Percentiles rank a stretch among this genome's conserved stretches.
phyloP scores from a whole-genome alignment of 805 yeast genomes.

The Candida maesae region DNA sequence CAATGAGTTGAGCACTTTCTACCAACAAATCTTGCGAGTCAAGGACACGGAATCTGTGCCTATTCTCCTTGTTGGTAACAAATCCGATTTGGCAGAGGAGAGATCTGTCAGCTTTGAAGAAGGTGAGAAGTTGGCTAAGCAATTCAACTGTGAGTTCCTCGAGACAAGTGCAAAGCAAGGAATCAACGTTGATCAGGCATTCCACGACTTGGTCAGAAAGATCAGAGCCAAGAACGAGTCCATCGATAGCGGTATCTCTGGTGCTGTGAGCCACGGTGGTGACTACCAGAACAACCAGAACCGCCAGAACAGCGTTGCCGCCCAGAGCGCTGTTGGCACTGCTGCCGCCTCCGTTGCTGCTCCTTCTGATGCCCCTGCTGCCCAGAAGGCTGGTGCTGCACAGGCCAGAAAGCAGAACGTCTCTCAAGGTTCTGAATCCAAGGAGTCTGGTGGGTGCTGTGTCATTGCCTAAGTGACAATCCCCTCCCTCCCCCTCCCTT shows the following conservation, averaged over 20 bases:
- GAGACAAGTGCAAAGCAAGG: constrained; percentile 94
- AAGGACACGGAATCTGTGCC: constrained; percentile 78
- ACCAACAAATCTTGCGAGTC: constrained; percentile 73
- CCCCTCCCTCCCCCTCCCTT: no score
- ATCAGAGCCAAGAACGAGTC: constrained; percentile 33
- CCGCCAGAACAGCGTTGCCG: constrained; percentile 10
- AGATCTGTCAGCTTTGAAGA: constrained; percentile 72
- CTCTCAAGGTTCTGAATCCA: constrained; percentile 6
- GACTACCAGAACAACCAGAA: constrained; percentile 3
- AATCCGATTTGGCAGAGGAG: constrained; percentile 69
- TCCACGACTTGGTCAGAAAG: constrained; percentile 61
- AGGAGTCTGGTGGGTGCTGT: constrained; percentile 35
- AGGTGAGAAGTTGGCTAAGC: constrained; percentile 57
- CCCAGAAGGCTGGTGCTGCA: constrained; percentile 3
- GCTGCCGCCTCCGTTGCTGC: constrained; percentile 1
- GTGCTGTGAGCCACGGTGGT: constrained; percentile 1
- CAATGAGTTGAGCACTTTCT: constrained; percentile 78
- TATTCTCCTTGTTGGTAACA: constrained; percentile 74
- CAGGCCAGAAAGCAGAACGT: constrained; percentile 12
- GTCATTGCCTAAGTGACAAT: constrained; percentile 20
- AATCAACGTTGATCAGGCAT: constrained; percentile 83
- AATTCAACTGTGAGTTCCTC: constrained; percentile 68
- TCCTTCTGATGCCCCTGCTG: neutral
- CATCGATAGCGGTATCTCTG: constrained; percentile 6
- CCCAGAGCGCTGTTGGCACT: constrained; percentile 4